Percentiles rank a stretch among this genome's conserved stretches.
These are phyloP conservation scores for Penicillium thymicola DNA, from an alignment of 2,329 filamentous ascomycete genomes.

Conservation along the genomic window DNA sequence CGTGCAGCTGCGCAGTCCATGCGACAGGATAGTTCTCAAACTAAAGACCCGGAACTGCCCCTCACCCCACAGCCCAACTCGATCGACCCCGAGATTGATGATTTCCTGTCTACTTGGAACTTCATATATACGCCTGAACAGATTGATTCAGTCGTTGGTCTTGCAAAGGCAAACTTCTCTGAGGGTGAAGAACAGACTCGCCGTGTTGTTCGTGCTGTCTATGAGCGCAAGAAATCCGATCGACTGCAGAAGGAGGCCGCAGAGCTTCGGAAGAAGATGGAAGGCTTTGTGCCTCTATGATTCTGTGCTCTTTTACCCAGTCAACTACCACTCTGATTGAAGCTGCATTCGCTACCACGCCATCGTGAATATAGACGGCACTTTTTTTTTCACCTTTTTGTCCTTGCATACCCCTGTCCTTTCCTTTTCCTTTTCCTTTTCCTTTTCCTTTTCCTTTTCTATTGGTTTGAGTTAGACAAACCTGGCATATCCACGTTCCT, in stretches of 20 bases:
- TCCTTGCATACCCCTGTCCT: not conserved
- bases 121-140: slow-evolving; percentile 92
- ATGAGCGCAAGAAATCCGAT: slow-evolving; percentile 78
- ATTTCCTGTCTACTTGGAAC: slow-evolving; percentile 96
- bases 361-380: not conserved
- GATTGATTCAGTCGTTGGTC: slow-evolving; percentile 75
- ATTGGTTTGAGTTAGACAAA: not conserved
- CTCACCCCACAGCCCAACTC: slow-evolving; percentile 53
- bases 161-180: slow-evolving; percentile 82
- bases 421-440: not conserved
- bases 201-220: slow-evolving; percentile 78
- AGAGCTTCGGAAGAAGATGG: slow-evolving; percentile 25
- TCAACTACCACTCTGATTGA: not conserved
- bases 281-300: slow-evolving; percentile 33
- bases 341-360: not conserved
- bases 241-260: slow-evolving; percentile 31
- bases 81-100: slow-evolving; percentile 77
- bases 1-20: slow-evolving; percentile 22
- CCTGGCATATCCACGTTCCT: not conserved
- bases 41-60: slow-evolving; percentile 21
- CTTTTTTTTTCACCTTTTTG: not conserved
- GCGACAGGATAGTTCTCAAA: slow-evolving; percentile 16
- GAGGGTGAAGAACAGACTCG: slow-evolving; percentile 77
- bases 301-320: not conserved
- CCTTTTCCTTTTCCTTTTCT: not conserved